Evolutionary conservation across 1,139 yeast species (phyloP).

Genomic region (Diutina neorugosa): DNA sequence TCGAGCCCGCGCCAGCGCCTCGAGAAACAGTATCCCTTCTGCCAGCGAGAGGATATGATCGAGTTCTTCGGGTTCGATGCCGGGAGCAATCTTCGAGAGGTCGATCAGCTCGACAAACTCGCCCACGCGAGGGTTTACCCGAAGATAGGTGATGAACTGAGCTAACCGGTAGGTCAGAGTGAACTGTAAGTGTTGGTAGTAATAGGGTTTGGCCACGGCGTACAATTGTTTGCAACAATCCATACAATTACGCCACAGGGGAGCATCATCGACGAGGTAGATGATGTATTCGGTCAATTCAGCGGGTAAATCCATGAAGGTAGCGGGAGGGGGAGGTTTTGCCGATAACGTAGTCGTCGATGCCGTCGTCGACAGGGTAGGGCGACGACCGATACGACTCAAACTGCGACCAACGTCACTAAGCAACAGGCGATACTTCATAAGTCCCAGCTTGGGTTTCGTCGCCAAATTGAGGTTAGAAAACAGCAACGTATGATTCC

Average conservation of each 20-base stretch:
- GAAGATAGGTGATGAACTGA: slow-evolving; percentile 57
- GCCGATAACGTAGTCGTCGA: neutral
- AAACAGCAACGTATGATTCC: neutral
- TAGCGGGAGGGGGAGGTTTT: neutral
- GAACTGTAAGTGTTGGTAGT: slow-evolving; percentile 44
- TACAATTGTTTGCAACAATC: slow-evolving; percentile 40
- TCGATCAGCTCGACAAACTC: slow-evolving; percentile 42
- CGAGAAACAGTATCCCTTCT: slow-evolving; percentile 7
- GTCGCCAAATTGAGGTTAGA: slow-evolving; percentile 5
- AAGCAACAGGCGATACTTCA: slow-evolving; percentile 32
- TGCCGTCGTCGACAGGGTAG: neutral
- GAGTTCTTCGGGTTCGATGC: slow-evolving; percentile 8
- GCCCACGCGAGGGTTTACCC: slow-evolving; percentile 45
- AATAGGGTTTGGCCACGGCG: slow-evolving; percentile 36
- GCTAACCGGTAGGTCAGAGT: slow-evolving; percentile 66
- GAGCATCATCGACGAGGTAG: slow-evolving; percentile 16
- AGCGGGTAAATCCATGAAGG: neutral
- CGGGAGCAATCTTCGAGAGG: slow-evolving; percentile 38
- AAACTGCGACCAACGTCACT: slow-evolving; percentile 19
- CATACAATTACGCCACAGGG: slow-evolving; percentile 26
- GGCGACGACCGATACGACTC: neutral
- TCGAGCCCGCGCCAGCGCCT: slow-evolving; percentile 13
- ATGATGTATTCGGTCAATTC: slow-evolving; percentile 14
- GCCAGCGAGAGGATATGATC: neutral
- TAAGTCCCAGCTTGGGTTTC: slow-evolving; percentile 13